Base-by-base conservation (phyloP, 2,329 filamentous ascomycete species). In the Coniochaeta hoffmannii region DNA sequence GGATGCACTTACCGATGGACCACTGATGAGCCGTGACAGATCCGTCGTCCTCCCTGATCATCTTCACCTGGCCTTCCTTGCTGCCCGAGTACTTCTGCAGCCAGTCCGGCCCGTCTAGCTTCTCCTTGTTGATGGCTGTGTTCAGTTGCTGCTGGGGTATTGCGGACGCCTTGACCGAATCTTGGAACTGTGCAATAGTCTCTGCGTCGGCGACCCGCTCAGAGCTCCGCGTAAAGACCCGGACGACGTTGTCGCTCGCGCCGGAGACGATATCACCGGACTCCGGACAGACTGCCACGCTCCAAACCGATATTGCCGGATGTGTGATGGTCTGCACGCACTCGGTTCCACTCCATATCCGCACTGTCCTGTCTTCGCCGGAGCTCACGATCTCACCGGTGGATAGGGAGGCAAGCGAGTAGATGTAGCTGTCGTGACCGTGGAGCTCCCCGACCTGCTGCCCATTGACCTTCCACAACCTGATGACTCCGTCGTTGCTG, bases 291-390 rank as follows among this genome's bases (percentile, higher is more conserved):
- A 83, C 88, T n/a, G 91, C 89, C 17, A 99, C 90, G 14, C 84
- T 80, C 94, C 94, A 99, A 5, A 99, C 92, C 0, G 93, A 97
- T 55, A 97, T 95, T 10, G 94, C 94, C 11, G 94, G 94, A 65
- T 97, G 91, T 1, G 93, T 97, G 60, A 99, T 97, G 36, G 93
- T 97, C 71, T 99, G 94, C 49, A 96, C 74, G 68, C 93, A 97
- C 56, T 91, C 80, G 14, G 76, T 81, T 46, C 87, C 89, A 62
- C 82, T 86, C 94, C 95, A 99, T 67, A 99, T 77, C 53, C 90
- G 83, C 32, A 96, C 83, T 0, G 94, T 97, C n/a, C 94, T 83
- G 71, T 99, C 94, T 71, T 99, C 94, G 17, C 91, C 91, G 1
- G 90, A 85, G 69, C 93, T 97, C 51, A 95, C 88, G 30, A 99